phyloP scores from a whole-genome alignment of 169 alveolate species.

The Ichthyophthirius multifiliis region DNA sequence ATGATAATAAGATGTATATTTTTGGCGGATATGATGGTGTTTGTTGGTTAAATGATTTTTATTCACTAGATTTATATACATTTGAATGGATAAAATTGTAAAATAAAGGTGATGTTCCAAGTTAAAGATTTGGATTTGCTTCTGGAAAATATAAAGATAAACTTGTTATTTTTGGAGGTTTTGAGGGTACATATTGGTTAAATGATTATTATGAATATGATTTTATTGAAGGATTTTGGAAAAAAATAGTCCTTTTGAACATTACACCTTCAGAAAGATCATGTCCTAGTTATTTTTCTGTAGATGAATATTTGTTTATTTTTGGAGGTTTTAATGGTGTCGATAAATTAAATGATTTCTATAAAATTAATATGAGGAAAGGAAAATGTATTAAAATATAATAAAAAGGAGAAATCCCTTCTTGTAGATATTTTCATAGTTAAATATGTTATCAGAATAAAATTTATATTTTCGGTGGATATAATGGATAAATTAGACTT shows the following conservation, averaged over 20 bases:
- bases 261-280: slow-evolving; percentile 54
- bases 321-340: slow-evolving; percentile 91
- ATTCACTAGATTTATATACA: slow-evolving; percentile 73
- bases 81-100: slow-evolving; percentile 48
- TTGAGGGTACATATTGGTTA: slow-evolving; percentile 82
- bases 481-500: slow-evolving; percentile 81
- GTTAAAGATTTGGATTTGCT: slow-evolving; percentile 72
- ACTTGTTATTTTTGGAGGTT: slow-evolving; percentile 85
- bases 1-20: slow-evolving; percentile 77
- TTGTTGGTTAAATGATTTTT: slow-evolving; percentile 84
- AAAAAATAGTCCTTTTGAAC: slow-evolving; percentile 40
- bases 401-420: slow-evolving; percentile 68
- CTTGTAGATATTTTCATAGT: slow-evolving; percentile 86
- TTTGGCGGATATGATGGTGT: slow-evolving; percentile 89
- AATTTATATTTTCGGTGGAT: slow-evolving; percentile 88
- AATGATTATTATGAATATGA: slow-evolving; percentile 83
- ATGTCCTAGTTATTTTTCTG: slow-evolving; percentile 68
- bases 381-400: slow-evolving; percentile 52
- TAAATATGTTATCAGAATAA: slow-evolving; percentile 77
- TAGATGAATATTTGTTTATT: slow-evolving; percentile 70
- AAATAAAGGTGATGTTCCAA: slow-evolving; percentile 41
- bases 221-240: slow-evolving; percentile 57
- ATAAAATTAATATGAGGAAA: slow-evolving; percentile 65
- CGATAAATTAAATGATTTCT: slow-evolving; percentile 81
- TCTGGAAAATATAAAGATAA: slow-evolving; percentile 57